phyloP scores from a whole-genome alignment of 2,329 filamentous ascomycete genomes.

The Aureobasidium sp. region DNA sequence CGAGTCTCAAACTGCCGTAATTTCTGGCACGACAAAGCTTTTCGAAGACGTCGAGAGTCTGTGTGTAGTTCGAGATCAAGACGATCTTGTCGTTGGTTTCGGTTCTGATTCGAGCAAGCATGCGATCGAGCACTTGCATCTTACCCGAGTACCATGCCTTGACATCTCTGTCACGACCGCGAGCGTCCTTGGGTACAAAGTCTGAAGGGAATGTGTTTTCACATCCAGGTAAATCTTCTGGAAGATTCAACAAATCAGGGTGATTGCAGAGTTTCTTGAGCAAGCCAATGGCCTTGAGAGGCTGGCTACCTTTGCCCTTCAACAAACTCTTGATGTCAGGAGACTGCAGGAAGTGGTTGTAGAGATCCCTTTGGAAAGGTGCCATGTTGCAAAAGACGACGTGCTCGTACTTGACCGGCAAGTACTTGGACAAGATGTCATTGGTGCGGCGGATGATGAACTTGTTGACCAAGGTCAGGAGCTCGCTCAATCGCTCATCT shows the following conservation, averaged over 20 bases:
- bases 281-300: constrained; percentile 90
- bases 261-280: constrained; percentile 99
- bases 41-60: constrained; percentile 91
- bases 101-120: constrained; percentile 89
- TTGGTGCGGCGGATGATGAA: constrained; percentile 98
- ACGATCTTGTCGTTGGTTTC: constrained; percentile 99
- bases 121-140: constrained; percentile 89
- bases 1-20: constrained; percentile 81
- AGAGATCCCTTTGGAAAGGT: constrained; percentile 84
- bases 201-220: constrained; percentile 75
- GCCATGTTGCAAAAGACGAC: constrained; percentile 96
- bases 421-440: constrained; percentile 93
- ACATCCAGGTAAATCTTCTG: constrained; percentile 76
- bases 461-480: constrained; percentile 83
- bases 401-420: constrained; percentile 97
- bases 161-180: constrained; percentile 83
- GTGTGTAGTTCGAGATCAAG: constrained; percentile 96
- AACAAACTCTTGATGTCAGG: constrained; percentile 89
- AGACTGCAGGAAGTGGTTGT: constrained; percentile 95
- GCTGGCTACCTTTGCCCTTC: constrained; percentile 88
- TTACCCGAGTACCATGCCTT: constrained; percentile 97
- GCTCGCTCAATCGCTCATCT: constrained; percentile 70
- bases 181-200: constrained; percentile 76
- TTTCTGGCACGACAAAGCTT: constrained; percentile 73
- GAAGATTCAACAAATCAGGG: constrained; percentile 78